Percentiles rank a stretch among this genome's conserved stretches.
Evolutionary conservation across 345 rosid species (phyloP).

Genomic region (Ceriops tagal): DNA sequence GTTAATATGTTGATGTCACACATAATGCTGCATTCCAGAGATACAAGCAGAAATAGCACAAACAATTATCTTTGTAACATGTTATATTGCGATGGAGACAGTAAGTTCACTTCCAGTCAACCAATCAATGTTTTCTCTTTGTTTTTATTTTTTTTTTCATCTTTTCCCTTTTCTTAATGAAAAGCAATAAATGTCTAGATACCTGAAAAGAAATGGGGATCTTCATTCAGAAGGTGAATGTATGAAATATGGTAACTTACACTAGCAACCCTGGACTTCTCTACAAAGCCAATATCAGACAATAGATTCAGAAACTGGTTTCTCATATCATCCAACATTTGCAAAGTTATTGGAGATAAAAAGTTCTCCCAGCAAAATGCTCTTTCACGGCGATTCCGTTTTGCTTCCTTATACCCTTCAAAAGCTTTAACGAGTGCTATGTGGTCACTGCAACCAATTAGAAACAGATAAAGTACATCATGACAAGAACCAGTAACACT

Average conservation of each 20-base stretch:
- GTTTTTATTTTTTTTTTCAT: no score
- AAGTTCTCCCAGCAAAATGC: constrained; percentile 85
- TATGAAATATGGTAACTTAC: constrained; percentile 46
- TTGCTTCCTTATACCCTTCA: constrained; percentile 78
- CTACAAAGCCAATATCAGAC: constrained; percentile 85
- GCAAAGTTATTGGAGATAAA: constrained; percentile 74
- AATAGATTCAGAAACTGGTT: constrained; percentile 80
- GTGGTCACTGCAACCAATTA: constrained; percentile 69
- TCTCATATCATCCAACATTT: constrained; percentile 96
- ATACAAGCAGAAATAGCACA: no score
- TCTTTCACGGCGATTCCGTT: constrained; percentile 57
- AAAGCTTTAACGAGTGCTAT: constrained; percentile 92
- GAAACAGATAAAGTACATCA: no score
- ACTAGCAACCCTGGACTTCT: constrained; percentile 68
- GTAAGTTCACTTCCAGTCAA: no score
- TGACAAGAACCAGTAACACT: neutral
- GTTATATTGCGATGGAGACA: no score
- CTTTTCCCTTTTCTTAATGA: no score
- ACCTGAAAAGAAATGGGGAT: neutral
- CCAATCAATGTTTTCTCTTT: no score
- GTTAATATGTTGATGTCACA: neutral
- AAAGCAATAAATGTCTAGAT: no score
- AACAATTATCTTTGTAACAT: no score
- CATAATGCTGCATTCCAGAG: neutral
- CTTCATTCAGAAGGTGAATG: neutral